Evolutionary conservation across 306 rosid species (phyloP), one percentile per base, ranked within the genome.

Genomic region (Vicia faba): DNA sequence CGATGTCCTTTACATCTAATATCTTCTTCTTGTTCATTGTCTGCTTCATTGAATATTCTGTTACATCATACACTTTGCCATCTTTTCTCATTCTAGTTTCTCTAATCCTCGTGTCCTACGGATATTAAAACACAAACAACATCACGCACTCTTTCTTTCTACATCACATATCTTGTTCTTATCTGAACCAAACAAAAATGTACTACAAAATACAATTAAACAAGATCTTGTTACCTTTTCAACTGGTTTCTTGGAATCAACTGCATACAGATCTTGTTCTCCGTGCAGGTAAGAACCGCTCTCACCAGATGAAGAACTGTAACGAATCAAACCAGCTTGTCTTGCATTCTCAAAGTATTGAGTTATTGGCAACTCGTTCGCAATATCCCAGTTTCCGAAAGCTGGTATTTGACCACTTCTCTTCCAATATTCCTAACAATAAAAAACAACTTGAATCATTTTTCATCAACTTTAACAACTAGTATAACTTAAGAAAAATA

Each of bases 291-390:
- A 5, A 0, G 5, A 7, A 29, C 5, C 36, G 6, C 8, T 75
- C 18, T 89, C 96, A 0, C 96, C 96, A 26, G 91, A 31, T 5
- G 36, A 31, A 31, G 36, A 31, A 31, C 36, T 31, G 7, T 31
- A 66, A 91, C 73, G 79, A 79, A 68, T 87, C 89, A 25, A 85
- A 19, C 98, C 96, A 1, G 96, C 96, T 19, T 92, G 98, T 38
- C 96, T 85, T 0, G 98, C 93, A 23, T 83, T 83, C 69, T 89
- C 98, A 49, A 93, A 93, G 63, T 93, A 93, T 82, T 93, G 98
- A 60, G 97, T 93, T 64, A 93, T 93, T 45, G 98, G 96, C 20
- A 89, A 53, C 53, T 93, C 86, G 41, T 86, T 88, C 0, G 96
- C 84, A 40, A 78, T 78, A 49, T 93, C 98, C 98, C 98, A 93